These are phyloP conservation scores for Brassica carinata DNA, from an alignment of 345 rosid species.

Conservation along the genomic window DNA sequence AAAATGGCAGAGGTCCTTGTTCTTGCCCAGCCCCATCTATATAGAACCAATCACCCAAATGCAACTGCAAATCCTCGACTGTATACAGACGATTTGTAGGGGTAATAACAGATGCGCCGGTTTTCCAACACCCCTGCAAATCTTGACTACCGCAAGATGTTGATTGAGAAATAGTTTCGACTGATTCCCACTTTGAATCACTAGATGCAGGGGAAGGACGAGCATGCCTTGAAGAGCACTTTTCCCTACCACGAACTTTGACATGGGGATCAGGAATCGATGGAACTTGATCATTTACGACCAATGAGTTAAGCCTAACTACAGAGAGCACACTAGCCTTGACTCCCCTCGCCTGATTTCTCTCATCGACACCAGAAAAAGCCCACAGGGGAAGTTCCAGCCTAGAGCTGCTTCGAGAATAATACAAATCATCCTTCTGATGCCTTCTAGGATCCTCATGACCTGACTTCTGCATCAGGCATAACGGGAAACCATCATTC, in stretches of 20 bases:
- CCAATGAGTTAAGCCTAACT: conserved; percentile 95
- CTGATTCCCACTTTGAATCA: conserved; percentile 63
- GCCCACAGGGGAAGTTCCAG: conserved; percentile 98
- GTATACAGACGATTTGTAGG: conserved; percentile 71
- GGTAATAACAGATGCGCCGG: conserved; percentile 46
- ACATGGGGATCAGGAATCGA: conserved; percentile 69
- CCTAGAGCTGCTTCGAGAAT: conserved; percentile 71
- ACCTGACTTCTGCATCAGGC: conserved; percentile 92
- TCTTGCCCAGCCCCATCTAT: conserved; percentile 94
- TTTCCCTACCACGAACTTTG: conserved; percentile 76
- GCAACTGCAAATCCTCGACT: conserved; percentile 74
- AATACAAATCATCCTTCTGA: conserved; percentile 78
- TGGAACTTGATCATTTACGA: conserved; percentile 88
- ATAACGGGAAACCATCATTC: conserved; percentile 92
- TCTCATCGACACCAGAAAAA: conserved; percentile 73
- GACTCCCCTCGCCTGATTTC: conserved; percentile 68
- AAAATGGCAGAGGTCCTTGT: conserved; percentile 77
- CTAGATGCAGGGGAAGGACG: conserved; percentile 61
- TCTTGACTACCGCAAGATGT: conserved; percentile 52
- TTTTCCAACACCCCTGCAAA: conserved; percentile 51
- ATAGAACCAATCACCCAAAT: conserved; percentile 96
- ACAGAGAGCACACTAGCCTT: conserved; percentile 79
- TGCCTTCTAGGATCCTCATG: conserved; percentile 91
- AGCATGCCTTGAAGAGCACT: conserved; percentile 63
- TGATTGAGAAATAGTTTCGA: conserved; percentile 60